Percentiles rank a stretch among this genome's conserved stretches.
Conservation (phyloP, 164 flowering plant genomes). For the Liquidambar formosana region DNA sequence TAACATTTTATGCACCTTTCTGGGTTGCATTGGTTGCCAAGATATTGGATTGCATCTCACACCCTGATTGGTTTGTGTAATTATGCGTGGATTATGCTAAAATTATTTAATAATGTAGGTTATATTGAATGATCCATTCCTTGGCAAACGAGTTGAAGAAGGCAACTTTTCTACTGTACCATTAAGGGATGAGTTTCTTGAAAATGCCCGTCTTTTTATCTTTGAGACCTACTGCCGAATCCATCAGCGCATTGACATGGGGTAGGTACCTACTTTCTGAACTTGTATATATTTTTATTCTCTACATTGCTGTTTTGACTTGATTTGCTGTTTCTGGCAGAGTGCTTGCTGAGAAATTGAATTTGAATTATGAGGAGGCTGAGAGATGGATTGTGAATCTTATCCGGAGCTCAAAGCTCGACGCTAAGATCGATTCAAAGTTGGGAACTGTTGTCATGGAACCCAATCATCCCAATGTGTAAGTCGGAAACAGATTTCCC, state of each 20-base stretch:
- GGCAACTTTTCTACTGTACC: constrained; percentile 72
- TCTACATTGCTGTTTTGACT: too few species aligned
- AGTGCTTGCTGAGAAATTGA: constrained; percentile 91
- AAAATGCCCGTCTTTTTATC: constrained; percentile 95
- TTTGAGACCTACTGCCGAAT: constrained; percentile 94
- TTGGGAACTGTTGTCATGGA: constrained; percentile 87
- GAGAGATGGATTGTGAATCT: constrained; percentile 99
- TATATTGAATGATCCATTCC: constrained; percentile 93
- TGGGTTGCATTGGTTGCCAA: neutral
- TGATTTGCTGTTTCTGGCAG: constrained; percentile 36
- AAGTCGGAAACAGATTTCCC: constrained; percentile 30
- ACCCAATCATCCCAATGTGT: constrained; percentile 81
- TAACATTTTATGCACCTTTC: neutral
- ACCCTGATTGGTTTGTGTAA: neutral
- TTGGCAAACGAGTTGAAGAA: constrained; percentile 90
- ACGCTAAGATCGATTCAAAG: constrained; percentile 85
- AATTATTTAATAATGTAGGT: constrained; percentile 51
- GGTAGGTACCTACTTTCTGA: constrained; percentile 45
- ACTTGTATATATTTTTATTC: neutral
- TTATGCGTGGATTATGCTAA: neutral
- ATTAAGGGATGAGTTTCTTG: constrained; percentile 90
- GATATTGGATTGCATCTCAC: neutral
- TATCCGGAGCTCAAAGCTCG: constrained; percentile 82
- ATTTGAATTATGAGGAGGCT: constrained; percentile 86
- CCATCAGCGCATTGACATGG: constrained; percentile 91